Base-by-base conservation (phyloP, 768 basidiomycete species). In the Pisolithus albus region DNA sequence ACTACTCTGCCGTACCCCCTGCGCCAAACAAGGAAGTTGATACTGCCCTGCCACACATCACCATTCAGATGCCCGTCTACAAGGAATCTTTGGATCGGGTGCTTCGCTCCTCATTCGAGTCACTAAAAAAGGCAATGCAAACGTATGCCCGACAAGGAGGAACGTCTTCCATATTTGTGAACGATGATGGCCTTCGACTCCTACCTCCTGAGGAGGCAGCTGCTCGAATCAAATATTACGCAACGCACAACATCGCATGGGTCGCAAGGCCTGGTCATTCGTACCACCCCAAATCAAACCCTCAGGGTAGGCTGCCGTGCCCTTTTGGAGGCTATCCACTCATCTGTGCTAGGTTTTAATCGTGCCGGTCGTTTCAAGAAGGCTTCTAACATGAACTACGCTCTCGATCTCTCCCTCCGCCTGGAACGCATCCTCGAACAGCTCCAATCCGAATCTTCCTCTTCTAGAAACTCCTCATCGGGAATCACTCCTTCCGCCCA, bases 381-480 rank as follows among this genome's bases (percentile, higher is more conserved):
- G 69, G 91, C 91, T 1, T 84, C 83, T 15, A 95, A 95, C 68
- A 84, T 94, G 85, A 95, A 94, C 64, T 92, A 86, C 59, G 89
- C 79, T 19, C 71, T 78, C 38, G 72, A 69, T 37, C 56, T 78
- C 1, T 73, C 72, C 5, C 61, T 77, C 26, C 68, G 72, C 30
- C 61, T 63, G 51, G 65, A 66, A 16, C 60, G 67, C 37, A 55
- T 65, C 23, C 63, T 68, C 16, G 66, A 66, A 37, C 54, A 36
- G 8, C 59, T 68, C 34, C 66, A 68, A 44, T 66, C 66, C 1
- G 57, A 62, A 24, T 57, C 59, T 0, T 53, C 59, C 1, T 63
- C 61, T 1, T 42, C 64, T 34, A 13, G 34, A 10, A 53, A 66
- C 59, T 54, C 52, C 57, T 69, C 46, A 45, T 59, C 46, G 55